Percentiles rank a stretch among this genome's conserved stretches.
Conservation (phyloP, 345 rosid genomes). For the Camelina laxa region DNA sequence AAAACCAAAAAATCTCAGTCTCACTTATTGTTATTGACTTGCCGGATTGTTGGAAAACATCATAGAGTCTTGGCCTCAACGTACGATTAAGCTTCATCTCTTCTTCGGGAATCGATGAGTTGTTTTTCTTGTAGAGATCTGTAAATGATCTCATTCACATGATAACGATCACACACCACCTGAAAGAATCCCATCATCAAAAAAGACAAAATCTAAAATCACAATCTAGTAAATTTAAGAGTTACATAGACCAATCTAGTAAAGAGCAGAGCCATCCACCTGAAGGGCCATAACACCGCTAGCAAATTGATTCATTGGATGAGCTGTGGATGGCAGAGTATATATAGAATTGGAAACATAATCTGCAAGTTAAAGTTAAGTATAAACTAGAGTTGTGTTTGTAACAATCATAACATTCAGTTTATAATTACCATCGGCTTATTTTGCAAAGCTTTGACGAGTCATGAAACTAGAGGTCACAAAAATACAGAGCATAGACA, state of each 20-base stretch:
- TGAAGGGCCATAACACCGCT: slow-evolving; percentile 98
- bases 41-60: too few species aligned
- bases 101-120: too few species aligned
- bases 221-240: background rate
- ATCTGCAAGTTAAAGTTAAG: slow-evolving; percentile 50
- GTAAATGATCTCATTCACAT: too few species aligned
- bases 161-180: too few species aligned
- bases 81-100: too few species aligned
- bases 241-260: background rate
- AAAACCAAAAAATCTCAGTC: too few species aligned
- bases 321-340: slow-evolving; percentile 80
- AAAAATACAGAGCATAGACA: background rate
- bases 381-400: background rate
- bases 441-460: background rate
- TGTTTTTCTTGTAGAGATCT: too few species aligned
- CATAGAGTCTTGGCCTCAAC: too few species aligned
- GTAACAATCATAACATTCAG: background rate
- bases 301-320: slow-evolving; percentile 96
- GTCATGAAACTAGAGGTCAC: background rate
- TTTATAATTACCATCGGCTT: too few species aligned
- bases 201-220: too few species aligned
- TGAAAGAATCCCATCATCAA: too few species aligned
- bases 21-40: too few species aligned
- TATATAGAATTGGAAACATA: slow-evolving; percentile 82
- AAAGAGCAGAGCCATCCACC: slow-evolving; percentile 48